Evolutionary conservation across 192 early-diverging fungal species (phyloP).

Genomic region (Funneliformis mosseae): DNA sequence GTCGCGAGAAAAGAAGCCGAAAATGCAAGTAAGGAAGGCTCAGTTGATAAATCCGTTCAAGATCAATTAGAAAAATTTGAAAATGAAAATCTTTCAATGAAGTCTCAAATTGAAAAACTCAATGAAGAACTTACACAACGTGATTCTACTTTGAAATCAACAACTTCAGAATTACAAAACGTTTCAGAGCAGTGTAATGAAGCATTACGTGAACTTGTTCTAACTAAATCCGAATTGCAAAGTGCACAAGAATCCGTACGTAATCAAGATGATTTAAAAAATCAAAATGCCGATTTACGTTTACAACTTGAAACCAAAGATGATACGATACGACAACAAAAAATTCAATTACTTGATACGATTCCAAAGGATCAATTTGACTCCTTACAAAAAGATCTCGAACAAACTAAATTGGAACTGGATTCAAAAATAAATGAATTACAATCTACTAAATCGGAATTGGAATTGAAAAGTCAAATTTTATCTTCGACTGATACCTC

Average conservation of each 20-base stretch:
- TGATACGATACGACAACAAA: background rate
- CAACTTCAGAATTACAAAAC: background rate
- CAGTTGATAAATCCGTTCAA: background rate
- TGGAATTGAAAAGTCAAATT: background rate
- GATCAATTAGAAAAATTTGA: background rate
- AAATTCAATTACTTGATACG: background rate
- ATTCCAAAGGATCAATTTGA: background rate
- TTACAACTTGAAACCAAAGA: background rate
- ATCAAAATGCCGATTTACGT: background rate
- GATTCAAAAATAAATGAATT: background rate
- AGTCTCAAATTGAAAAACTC: background rate
- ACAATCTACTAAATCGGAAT: background rate
- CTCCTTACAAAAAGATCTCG: background rate
- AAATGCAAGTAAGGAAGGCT: background rate
- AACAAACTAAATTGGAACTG: background rate
- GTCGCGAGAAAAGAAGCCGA: background rate
- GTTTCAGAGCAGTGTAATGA: background rate
- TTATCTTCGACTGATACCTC: background rate
- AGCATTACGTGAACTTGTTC: background rate
- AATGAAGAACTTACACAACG: background rate
- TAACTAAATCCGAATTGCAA: background rate
- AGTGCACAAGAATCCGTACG: background rate
- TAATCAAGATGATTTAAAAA: background rate
- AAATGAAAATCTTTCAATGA: background rate
- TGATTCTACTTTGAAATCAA: background rate